Evolutionary conservation across 495 filamentous ascomycete species (phyloP), one percentile per base, ranked within the genome.

Genomic region (Choiromyces venosus): DNA sequence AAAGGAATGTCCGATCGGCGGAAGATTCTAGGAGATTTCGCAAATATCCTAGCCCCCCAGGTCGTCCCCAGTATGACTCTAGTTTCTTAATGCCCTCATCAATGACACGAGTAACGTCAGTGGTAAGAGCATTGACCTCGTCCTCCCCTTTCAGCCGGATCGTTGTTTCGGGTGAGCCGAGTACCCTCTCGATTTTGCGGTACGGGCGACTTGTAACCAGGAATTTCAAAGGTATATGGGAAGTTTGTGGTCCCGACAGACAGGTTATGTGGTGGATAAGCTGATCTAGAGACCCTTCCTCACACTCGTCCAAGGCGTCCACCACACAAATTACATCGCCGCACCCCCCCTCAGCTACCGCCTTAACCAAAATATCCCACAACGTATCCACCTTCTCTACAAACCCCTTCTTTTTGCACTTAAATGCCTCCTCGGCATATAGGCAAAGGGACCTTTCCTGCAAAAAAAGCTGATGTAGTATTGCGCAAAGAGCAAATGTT

Each of bases 201-300:
- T 84, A 86, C 19, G 84, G 84, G 21, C 83, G 84, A 76, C 85
- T 86, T 0, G 84, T 86, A 10, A 86, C 72, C 0, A 86, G 74
- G 40, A 85, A 84, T 74, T 84, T 85, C 10, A 85, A 73, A 67
- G 44, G 70, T 18, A 42, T 19, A 42, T 42, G 0, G 8, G 16
- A 42, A 42, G 40, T 70, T 19, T 70, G n/a, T 25, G n/a, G 25
- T 29, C n/a, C 37, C 16, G 19, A 10, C 19, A 25, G 29, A 36
- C 40, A 2, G 37, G 66, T 68, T 14, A 12, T 1, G 33, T 29
- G n/a, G 25, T 82, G 72, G 33, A 79, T 77, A 39, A 39, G n/a
- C 35, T 18, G 66, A 40, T 5, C 4, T 35, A 79, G 19, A 16
- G 40, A 37, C 16, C 81, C 9, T 35, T 66, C 67, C 36, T 70